phyloP scores from a whole-genome alignment of 1,139 yeast genomes.

The Geotrichum citri-aurantii region DNA sequence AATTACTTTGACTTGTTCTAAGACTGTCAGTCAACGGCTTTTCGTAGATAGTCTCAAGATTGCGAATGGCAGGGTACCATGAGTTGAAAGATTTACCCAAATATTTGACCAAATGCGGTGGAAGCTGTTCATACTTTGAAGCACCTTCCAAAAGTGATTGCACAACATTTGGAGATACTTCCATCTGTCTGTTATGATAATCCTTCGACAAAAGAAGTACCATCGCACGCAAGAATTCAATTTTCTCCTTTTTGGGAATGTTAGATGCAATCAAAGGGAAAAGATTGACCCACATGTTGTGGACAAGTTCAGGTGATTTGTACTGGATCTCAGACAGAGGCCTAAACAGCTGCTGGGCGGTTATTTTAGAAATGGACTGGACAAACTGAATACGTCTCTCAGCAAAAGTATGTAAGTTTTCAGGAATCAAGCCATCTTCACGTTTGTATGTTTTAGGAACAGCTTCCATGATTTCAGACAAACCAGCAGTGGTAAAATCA shows the following conservation, averaged over 20 bases:
- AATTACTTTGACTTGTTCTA: constrained; percentile 76
- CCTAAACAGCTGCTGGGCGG: constrained; percentile 54
- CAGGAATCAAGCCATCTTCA: constrained; percentile 23
- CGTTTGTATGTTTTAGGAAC: constrained; percentile 23
- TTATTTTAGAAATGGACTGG: constrained; percentile 40
- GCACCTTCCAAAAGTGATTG: constrained; percentile 74
- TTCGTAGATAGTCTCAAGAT: constrained; percentile 69
- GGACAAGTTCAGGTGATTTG: constrained; percentile 72
- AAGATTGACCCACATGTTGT: constrained; percentile 74
- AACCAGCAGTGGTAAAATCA: constrained; percentile 53
- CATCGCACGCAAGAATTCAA: constrained; percentile 75
- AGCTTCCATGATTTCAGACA: constrained; percentile 44
- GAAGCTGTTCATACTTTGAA: constrained; percentile 60
- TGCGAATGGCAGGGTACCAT: constrained; percentile 84
- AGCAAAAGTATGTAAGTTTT: constrained; percentile 40
- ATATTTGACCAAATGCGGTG: constrained; percentile 91
- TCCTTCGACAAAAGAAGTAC: constrained; percentile 81
- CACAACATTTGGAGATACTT: constrained; percentile 79
- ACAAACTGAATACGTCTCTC: constrained; percentile 51
- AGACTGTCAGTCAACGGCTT: constrained; percentile 62
- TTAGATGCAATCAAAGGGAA: constrained; percentile 77
- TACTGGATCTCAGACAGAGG: constrained; percentile 82
- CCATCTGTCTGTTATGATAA: constrained; percentile 84
- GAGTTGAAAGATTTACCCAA: constrained; percentile 82
- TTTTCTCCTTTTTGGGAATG: constrained; percentile 70